These are phyloP conservation scores for Vitis amurensis DNA, from an alignment of 164 flowering plant species.

Conservation along the genomic window DNA sequence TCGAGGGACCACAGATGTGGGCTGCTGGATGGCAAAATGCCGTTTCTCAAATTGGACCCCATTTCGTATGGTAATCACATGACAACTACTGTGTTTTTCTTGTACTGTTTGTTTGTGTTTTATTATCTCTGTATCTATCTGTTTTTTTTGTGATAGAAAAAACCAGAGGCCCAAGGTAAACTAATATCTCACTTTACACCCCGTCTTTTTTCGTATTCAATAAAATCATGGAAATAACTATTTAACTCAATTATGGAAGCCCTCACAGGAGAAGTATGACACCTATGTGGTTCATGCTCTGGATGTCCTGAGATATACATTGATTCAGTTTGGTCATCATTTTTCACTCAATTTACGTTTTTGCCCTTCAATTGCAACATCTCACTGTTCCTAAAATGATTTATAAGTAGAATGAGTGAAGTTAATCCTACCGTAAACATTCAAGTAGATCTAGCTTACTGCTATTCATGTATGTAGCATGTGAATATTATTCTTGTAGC, in stretches of 20 bases:
- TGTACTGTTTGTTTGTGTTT: not conserved
- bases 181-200: too few species aligned
- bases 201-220: too few species aligned
- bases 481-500: too few species aligned
- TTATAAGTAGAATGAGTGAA: too few species aligned
- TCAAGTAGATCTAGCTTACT: too few species aligned
- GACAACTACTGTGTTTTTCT: not conserved
- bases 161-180: too few species aligned
- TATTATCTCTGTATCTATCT: constrained; percentile 10
- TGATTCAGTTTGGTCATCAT: not conserved
- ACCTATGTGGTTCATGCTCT: not conserved
- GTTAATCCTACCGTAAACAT: too few species aligned
- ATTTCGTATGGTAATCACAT: constrained; percentile 61
- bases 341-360: not conserved
- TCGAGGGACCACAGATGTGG: constrained; percentile 88
- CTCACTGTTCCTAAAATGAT: too few species aligned
- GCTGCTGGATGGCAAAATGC: constrained; percentile 76
- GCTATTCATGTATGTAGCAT: too few species aligned
- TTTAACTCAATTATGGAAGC: too few species aligned
- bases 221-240: too few species aligned
- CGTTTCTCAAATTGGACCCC: constrained; percentile 66
- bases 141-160: constrained; percentile 21
- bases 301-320: not conserved
- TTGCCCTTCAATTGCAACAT: too few species aligned
- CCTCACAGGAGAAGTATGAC: not conserved